Base-by-base conservation (phyloP, 148 eudicot species). In the Rhododendron vialii region DNA sequence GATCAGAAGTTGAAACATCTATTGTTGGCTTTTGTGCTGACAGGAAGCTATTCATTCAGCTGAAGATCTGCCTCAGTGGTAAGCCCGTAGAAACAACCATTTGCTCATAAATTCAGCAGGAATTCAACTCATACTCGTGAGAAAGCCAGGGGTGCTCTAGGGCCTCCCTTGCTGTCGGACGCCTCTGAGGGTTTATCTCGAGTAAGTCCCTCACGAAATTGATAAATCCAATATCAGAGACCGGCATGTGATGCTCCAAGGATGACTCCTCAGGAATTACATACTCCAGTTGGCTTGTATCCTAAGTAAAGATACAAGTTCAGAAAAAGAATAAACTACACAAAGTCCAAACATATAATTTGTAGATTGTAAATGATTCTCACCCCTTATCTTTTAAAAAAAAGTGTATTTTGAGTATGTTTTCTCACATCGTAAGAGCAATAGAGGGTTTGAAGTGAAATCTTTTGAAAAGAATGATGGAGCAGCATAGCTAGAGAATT, bases 141-240 rank as follows among this genome's bases (percentile, higher is more conserved):
- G 94, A 92, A 83, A 95, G 94, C 99, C 99, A 98, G 7, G 98
- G 98, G 85, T 98, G 99, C 43, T 90, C 88, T 15, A 98, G 90
- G 8, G 99, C 99, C 86, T 98, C 93, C 75, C 88, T 90, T 26
- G 98, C 99, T 3, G 96, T 93, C 53, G 93, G 96, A 22, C 99
- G 98, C 82, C 91, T 89, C 84, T 88, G 86, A 41, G 99, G 98
- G 84, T 95, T 98, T 76, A 92, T 90, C 85, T 94, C 93, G 30
- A 98, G 98, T 90, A 98, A 90, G 83, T 86, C 86, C 87, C 83
- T 91, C 35, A 98, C 45, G 79, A 98, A 98, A 87, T 92, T 92
- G n/a, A 92, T 38, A 89, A 98, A 94, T 61, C 84, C 89, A 5
- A 88, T 63, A 88, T 98, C 99, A 4, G 92, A 91, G 84, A 91